These are phyloP conservation scores for Phytophthora meadii DNA, from an alignment of 352 stramenopile genomes.

Conservation along the genomic window DNA sequence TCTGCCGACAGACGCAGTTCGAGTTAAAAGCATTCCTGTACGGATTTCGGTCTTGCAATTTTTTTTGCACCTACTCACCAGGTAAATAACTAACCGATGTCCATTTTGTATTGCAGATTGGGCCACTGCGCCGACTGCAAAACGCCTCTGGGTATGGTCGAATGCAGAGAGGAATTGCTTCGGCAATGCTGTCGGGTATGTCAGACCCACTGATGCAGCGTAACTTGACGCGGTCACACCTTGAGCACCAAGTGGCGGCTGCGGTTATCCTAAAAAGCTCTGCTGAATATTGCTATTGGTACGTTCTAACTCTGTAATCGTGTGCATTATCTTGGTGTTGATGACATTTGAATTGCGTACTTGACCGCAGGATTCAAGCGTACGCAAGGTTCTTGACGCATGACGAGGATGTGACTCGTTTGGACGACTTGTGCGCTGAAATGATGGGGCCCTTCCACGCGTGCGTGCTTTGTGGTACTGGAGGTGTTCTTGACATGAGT, in stretches of 20 bases:
- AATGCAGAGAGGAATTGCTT: constrained; percentile 67
- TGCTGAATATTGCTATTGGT: constrained; percentile 88
- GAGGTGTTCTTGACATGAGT: neutral
- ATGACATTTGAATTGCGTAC: constrained; percentile 3
- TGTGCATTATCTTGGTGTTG: neutral
- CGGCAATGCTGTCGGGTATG: constrained; percentile 76
- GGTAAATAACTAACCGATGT: neutral
- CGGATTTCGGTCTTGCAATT: constrained; percentile 11
- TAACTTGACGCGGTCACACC: constrained; percentile 82
- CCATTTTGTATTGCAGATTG: constrained; percentile 48
- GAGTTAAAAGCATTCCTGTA: constrained; percentile 73
- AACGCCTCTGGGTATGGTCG: constrained; percentile 83
- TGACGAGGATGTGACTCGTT: constrained; percentile 77
- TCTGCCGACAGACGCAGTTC: constrained; percentile 74
- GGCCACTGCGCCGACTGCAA: constrained; percentile 77
- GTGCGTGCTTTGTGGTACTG: constrained; percentile 27
- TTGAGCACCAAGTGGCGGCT: constrained; percentile 84
- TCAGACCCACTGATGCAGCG: constrained; percentile 77
- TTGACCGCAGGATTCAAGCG: constrained; percentile 65
- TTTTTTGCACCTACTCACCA: neutral
- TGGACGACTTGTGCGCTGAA: constrained; percentile 82
- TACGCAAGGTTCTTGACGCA: constrained; percentile 84
- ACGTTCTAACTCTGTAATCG: constrained; percentile 6
- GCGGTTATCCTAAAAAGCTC: constrained; percentile 71
- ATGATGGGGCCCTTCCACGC: constrained; percentile 81